phyloP scores from a whole-genome alignment of 345 rosid genomes.

The Ricinus communis region DNA sequence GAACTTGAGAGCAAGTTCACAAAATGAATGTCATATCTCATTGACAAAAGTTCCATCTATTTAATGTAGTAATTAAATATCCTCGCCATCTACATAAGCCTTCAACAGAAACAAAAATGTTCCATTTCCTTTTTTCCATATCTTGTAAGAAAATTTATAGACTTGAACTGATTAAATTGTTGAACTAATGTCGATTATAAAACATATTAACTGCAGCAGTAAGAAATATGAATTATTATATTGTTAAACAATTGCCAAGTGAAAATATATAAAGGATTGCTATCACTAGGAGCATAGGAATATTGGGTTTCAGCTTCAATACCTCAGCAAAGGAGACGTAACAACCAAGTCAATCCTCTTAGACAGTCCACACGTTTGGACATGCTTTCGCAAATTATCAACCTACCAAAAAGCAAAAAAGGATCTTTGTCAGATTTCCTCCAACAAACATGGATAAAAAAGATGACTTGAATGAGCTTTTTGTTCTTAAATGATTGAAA shows the following conservation, averaged over 20 bases:
- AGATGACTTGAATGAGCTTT: not conserved
- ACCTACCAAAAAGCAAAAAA: slow-evolving; percentile 50
- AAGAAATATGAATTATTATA: not conserved
- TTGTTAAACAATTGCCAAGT: not conserved
- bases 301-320: slow-evolving; percentile 1
- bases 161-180: not conserved
- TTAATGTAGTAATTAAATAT: not conserved
- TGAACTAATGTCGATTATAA: not conserved
- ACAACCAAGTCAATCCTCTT: slow-evolving; percentile 83
- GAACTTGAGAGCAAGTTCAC: not conserved
- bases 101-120: not conserved
- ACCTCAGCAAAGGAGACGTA: slow-evolving; percentile 82
- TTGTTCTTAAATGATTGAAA: not conserved
- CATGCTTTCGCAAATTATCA: slow-evolving; percentile 85
- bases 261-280: not conserved
- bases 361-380: slow-evolving; percentile 62
- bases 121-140: not conserved
- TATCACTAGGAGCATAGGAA: not conserved
- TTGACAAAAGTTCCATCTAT: not conserved
- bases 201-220: not conserved
- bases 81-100: not conserved
- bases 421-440: not conserved
- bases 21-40: not conserved
- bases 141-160: not conserved
- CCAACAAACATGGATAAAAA: not conserved